Conservation (phyloP, 345 rosid species). For the Psidium guajava region DNA sequence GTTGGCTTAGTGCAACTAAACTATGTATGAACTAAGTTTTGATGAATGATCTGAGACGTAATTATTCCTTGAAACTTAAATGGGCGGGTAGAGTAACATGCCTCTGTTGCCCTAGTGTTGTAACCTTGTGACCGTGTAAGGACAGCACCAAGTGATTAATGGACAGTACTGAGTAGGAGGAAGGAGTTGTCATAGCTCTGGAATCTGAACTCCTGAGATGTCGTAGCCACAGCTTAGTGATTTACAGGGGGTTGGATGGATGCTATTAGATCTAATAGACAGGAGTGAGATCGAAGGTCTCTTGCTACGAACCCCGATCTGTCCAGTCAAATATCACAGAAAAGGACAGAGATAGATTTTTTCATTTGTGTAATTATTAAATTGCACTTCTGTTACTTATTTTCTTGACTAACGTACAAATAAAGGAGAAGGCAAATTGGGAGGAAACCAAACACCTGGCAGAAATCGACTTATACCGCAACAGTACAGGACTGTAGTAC, state of each 20-base stretch:
- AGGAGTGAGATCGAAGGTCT: not conserved
- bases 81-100: not conserved
- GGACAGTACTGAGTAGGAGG: not conserved
- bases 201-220: not conserved
- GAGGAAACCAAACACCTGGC: not conserved
- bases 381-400: not conserved
- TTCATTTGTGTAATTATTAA: not conserved
- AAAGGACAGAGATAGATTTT: not conserved
- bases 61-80: not conserved
- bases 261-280: not conserved
- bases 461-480: not conserved
- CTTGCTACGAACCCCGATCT: not conserved
- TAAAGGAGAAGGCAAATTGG: not conserved
- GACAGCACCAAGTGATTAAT: not conserved
- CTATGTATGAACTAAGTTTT: not conserved
- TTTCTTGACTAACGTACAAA: not conserved
- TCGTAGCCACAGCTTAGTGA: not conserved
- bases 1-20: not conserved
- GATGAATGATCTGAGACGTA: not conserved
- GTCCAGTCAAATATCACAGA: not conserved
- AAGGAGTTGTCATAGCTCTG: not conserved
- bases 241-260: not conserved
- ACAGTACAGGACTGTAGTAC: not conserved
- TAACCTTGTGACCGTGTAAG: not conserved
- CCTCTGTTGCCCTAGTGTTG: not conserved